phyloP scores from a whole-genome alignment of 257 asterid species.

The Leonotis leonurus region DNA sequence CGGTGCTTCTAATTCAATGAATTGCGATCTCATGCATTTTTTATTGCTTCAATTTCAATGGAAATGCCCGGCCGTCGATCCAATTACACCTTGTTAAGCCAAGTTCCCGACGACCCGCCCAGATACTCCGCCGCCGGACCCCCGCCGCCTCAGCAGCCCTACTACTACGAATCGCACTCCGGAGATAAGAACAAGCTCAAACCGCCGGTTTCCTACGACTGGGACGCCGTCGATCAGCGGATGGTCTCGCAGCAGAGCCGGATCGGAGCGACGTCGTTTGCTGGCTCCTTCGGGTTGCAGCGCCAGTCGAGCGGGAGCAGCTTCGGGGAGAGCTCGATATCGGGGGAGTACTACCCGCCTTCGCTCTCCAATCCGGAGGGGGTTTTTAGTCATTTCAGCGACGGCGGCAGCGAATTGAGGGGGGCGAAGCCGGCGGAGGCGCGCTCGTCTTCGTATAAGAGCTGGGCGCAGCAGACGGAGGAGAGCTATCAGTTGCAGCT shows the following conservation, averaged over 20 bases:
- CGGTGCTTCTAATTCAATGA: conserved; percentile 36
- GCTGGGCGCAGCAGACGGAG: conserved; percentile 96
- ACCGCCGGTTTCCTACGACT: conserved; percentile 35
- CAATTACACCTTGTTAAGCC: conserved; percentile 54
- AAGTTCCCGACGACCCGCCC: conserved; percentile 62
- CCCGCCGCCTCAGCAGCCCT: conserved; percentile 23
- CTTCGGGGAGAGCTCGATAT: conserved; percentile 58
- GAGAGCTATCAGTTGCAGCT: conserved; percentile 87
- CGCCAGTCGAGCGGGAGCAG: conserved; percentile 86
- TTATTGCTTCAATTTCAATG: conserved; percentile 31
- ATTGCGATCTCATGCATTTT: conserved; percentile 17
- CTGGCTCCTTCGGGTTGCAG: conserved; percentile 49
- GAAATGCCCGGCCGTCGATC: conserved; percentile 72
- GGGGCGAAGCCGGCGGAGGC: conserved; percentile 35
- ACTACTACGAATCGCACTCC: conserved; percentile 49
- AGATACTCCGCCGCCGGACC: conserved; percentile 24
- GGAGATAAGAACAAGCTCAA: conserved; percentile 52
- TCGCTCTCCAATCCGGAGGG: conserved; percentile 50
- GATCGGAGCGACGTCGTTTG: conserved; percentile 44
- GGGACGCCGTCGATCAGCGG: conserved; percentile 64
- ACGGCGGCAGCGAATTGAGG: conserved; percentile 43
- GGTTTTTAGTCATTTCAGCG: conserved; percentile 27
- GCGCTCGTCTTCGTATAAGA: conserved; percentile 51
- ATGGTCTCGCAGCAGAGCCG: conserved; percentile 44
- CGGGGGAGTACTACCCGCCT: conserved; percentile 56